Percentiles rank a stretch among this genome's conserved stretches.
Conservation (phyloP, 306 rosid genomes). For the Dicorynia guianensis region DNA sequence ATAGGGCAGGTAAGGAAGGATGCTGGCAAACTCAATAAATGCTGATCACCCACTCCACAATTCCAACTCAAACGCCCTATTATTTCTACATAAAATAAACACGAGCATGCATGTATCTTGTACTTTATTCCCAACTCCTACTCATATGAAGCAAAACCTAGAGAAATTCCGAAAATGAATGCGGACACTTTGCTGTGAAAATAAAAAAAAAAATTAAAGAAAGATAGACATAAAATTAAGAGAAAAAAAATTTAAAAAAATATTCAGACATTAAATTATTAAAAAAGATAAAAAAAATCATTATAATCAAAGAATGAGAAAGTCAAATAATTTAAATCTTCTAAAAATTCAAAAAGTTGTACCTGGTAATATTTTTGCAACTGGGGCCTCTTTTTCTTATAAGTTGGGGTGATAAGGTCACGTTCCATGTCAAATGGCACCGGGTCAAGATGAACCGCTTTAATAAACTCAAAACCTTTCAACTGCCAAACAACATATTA, state of each 20-base stretch:
- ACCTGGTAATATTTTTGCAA: conserved; percentile 89
- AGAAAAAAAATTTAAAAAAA: too few relatives aligned
- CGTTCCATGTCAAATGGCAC: conserved; percentile 92
- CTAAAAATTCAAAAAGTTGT: conserved; percentile 29
- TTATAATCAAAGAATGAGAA: too few relatives aligned
- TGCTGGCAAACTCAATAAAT: background rate
- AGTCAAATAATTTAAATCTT: too few relatives aligned
- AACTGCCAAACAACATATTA: conserved; percentile 63
- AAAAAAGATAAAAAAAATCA: too few relatives aligned
- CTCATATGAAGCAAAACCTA: background rate
- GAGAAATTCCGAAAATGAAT: too few relatives aligned
- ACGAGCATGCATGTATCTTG: background rate
- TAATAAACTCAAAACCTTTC: conserved; percentile 87
- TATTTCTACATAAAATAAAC: conserved; percentile 1
- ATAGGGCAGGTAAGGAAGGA: too few relatives aligned
- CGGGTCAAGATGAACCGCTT: conserved; percentile 86
- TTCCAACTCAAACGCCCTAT: background rate
- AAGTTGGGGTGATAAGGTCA: conserved; percentile 93
- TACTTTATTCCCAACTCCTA: too few relatives aligned
- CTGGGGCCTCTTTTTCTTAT: conserved; percentile 96
- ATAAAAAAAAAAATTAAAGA: too few relatives aligned
- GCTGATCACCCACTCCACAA: too few relatives aligned
- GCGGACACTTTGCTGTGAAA: too few relatives aligned
- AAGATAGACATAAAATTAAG: too few relatives aligned
- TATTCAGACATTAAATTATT: too few relatives aligned